phyloP scores from a whole-genome alignment of 169 alveolate genomes.

The Cystoisospora suis region DNA sequence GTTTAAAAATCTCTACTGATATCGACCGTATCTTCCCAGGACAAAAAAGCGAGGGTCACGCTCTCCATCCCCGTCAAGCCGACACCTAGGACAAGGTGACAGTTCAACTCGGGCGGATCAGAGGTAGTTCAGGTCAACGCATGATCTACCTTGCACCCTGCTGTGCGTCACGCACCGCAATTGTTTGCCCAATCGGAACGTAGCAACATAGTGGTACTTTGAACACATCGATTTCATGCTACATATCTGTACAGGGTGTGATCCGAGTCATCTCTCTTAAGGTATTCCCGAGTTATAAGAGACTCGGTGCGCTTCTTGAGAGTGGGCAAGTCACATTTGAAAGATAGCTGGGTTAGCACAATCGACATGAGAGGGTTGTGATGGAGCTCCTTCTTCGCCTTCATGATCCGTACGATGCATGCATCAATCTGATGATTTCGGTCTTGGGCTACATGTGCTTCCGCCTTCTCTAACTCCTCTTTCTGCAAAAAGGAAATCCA shows the following conservation, averaged over 20 bases:
- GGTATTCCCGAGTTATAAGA: constrained; percentile 33
- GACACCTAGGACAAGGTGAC: no score
- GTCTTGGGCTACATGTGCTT: constrained; percentile 30
- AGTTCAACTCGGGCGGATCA: no score
- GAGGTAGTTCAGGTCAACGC: no score
- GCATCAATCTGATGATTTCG: constrained; percentile 51
- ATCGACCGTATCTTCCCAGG: no score
- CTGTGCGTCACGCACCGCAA: no score
- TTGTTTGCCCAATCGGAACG: no score
- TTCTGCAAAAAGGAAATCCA: constrained; percentile 2
- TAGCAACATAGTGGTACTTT: no score
- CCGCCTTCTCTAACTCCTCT: constrained; percentile 29
- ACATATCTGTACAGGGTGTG: constrained; percentile 4
- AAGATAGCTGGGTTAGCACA: background rate
- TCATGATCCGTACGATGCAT: constrained; percentile 40
- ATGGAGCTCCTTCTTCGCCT: background rate
- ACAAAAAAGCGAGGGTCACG: no score
- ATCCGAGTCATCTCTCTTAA: constrained; percentile 19
- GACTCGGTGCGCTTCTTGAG: constrained; percentile 32
- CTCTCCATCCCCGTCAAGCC: no score
- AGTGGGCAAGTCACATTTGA: background rate
- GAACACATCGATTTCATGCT: no score
- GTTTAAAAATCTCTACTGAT: no score
- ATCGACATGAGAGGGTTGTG: background rate
- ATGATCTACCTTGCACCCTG: no score